phyloP scores from a whole-genome alignment of 257 asterid genomes.

The Verbascum thapsus region DNA sequence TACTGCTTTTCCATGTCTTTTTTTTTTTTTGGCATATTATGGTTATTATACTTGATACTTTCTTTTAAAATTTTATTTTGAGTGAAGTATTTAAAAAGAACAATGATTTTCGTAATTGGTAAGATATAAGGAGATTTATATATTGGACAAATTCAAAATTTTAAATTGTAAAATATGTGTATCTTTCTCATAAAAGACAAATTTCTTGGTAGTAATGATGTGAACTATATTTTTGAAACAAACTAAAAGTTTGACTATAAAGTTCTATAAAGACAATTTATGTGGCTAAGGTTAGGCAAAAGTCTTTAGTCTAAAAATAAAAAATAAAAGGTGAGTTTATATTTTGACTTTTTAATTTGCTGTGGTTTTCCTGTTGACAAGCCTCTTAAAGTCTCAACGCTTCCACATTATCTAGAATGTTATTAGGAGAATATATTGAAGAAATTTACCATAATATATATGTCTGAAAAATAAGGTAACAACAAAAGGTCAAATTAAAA shows the following conservation, averaged over 20 bases:
- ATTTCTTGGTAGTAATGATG: not conserved
- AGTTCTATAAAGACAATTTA: conserved; percentile 28
- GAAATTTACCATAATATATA: no score
- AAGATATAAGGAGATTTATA: conserved; percentile 3
- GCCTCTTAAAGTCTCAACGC: no score
- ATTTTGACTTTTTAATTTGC: conserved; percentile 39
- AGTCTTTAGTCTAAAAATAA: conserved; percentile 25
- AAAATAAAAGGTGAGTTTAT: conserved; percentile 19
- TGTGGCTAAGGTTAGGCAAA: conserved; percentile 45
- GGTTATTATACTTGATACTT: no score
- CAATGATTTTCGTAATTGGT: conserved; percentile 6
- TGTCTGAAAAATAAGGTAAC: no score
- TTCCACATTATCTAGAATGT: no score
- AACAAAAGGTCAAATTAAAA: no score
- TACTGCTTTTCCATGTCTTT: conserved; percentile 18
- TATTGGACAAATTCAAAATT: not conserved
- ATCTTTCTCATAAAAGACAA: no score
- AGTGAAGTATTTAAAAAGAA: not conserved
- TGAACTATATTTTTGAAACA: not conserved
- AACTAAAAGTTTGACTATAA: conserved; percentile 30
- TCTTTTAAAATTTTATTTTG: not conserved
- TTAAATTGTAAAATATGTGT: no score
- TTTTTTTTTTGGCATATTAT: no score
- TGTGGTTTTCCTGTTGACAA: no score
- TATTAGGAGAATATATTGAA: no score